A percentile compares a stretch with the other conserved stretches of the same genome.
phyloP scores from a whole-genome alignment of 2,329 filamentous ascomycete species.

The Fonsecaea pugnacius region DNA sequence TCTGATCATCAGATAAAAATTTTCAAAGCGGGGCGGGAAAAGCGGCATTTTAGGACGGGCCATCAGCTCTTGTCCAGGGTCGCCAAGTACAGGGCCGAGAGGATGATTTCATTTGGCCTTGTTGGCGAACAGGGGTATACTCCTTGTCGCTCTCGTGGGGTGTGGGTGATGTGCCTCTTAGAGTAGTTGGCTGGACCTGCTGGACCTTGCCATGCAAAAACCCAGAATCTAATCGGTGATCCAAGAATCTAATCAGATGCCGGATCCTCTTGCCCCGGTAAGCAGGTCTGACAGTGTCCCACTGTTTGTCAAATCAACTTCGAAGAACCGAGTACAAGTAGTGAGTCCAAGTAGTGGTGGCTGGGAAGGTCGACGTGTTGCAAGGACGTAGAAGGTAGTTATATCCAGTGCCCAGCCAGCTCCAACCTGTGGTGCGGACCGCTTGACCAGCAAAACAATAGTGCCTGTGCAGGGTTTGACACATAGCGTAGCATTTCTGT shows the following conservation, averaged over 20 bases:
- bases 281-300: not conserved
- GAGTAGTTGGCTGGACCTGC: too few species aligned
- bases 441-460: not conserved
- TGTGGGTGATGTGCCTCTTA: too few species aligned
- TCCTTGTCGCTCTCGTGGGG: not conserved
- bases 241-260: slow-evolving; percentile 19
- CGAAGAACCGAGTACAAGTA: not conserved
- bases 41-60: not conserved
- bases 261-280: slow-evolving; percentile 3
- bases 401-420: slow-evolving; percentile 1
- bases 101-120: not conserved
- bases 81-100: slow-evolving; percentile 6
- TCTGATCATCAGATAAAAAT: slow-evolving; percentile 17
- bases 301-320: not conserved
- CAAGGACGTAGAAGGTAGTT: not conserved
- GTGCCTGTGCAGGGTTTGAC: not conserved
- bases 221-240: slow-evolving; percentile 11
- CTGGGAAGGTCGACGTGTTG: not conserved
- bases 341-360: not conserved
- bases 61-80: not conserved
- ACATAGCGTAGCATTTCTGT: not conserved
- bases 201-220: not conserved
- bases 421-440: not conserved
- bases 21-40: slow-evolving; percentile 15
- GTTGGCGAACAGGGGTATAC: not conserved